A percentile compares a stretch with the other conserved stretches of the same genome.
Conservation (phyloP, 306 rosid genomes). For the Sechiopsis laciniata region DNA sequence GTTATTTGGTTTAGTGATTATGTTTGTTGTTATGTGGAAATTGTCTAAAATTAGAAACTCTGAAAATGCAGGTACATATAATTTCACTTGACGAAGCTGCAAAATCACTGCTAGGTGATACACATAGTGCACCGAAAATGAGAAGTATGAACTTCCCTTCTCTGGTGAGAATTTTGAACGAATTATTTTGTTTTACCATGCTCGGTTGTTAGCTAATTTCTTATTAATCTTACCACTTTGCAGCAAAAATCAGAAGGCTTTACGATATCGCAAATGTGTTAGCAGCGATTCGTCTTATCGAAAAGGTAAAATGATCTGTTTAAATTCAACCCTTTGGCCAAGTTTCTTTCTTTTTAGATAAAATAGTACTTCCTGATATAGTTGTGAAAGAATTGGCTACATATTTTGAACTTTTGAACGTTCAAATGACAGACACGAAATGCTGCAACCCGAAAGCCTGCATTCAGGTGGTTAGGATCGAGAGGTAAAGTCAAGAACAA, state of each 20-base stretch:
- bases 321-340: neutral
- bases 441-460: conserved; percentile 70
- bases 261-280: conserved; percentile 92
- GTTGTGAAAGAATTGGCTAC: neutral
- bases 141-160: conserved; percentile 43
- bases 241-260: conserved; percentile 94
- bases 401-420: neutral
- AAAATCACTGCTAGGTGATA: conserved; percentile 78
- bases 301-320: conserved; percentile 51
- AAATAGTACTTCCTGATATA: neutral
- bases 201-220: neutral
- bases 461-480: conserved; percentile 79
- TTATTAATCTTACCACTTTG: conserved; percentile 20
- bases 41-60: neutral
- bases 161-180: neutral
- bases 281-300: conserved; percentile 78
- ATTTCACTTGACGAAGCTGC: conserved; percentile 95
- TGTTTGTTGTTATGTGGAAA: neutral
- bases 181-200: neutral
- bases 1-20: neutral
- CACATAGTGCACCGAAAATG: conserved; percentile 56
- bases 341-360: neutral
- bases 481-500: conserved; percentile 30
- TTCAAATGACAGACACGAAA: conserved; percentile 65
- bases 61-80: conserved; percentile 40